Evolutionary conservation across 2,329 filamentous ascomycete genomes (phyloP), one percentile per base, ranked within the genome.

Genomic region (Beauveria sp.): DNA sequence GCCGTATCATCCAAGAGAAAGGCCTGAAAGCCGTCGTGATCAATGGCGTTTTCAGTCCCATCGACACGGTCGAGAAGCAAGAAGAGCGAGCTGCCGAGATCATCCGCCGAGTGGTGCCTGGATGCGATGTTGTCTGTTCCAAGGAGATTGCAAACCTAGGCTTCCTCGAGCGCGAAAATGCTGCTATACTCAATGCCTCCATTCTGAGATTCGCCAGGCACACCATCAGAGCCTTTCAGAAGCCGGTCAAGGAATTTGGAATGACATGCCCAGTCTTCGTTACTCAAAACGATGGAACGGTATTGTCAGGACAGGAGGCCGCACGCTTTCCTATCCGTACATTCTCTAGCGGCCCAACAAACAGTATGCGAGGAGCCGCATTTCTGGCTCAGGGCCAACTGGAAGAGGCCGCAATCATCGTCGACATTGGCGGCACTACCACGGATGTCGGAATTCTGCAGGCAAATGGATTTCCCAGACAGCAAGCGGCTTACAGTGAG

Each of bases 401-500:
- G 22, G 68, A 70, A 2, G 72, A 78, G 59, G 71, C 74, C 0
- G 72, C 79, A 65, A 82, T 88, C 74, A 85, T 88, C 0, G 80
- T 88, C 2, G 86, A 89, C 66, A 82, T 89, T 58, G 86, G 86
- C 0, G 85, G 86, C 3, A 89, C 86, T 0, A 88, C 85, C 0
- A 82, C 84, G 0, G 86, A 88, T 64, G 82, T 87, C 12, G 84
- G 86, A 0, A 70, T 86, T 0, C 70, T 89, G 3, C 76, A 85
- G 7, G 76, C 80, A 0, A 87, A 81, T 54, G 85, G 86, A 0
- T 85, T 88, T 55, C 86, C 86, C 0, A 77, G 84, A 37, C 83
- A 87, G 68, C 80, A 83, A 55, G 81, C 84, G 5, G 83, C 84
- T 0, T 87, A 84, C 63, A 85, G 81, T 40, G 80, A 86, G 37